Percentiles rank a stretch among this genome's conserved stretches.
Evolutionary conservation across 495 filamentous ascomycete species (phyloP).

Genomic region (Penicillium nucicola): DNA sequence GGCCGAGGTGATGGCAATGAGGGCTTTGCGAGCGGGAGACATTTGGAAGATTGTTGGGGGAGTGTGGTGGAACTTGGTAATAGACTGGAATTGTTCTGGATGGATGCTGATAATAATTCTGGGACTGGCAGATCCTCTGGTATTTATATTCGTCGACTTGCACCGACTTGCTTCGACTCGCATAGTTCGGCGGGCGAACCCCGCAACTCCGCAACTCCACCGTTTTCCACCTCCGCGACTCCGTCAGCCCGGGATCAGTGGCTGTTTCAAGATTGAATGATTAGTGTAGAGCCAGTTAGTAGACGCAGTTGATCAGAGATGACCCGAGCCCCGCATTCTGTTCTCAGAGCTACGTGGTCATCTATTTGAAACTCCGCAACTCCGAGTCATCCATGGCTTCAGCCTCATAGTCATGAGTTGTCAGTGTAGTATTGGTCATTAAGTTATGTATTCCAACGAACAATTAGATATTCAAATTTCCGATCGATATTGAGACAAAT

Average conservation of each 20-base stretch:
- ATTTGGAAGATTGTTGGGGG: conserved; percentile 18
- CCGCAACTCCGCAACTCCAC: background rate
- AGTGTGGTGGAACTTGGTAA: no score
- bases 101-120: background rate
- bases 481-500: background rate
- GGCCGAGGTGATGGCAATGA: conserved; percentile 47
- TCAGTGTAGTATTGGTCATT: no score
- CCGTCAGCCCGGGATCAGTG: background rate
- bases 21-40: conserved; percentile 38
- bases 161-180: background rate
- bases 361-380: background rate
- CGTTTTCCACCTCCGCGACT: background rate
- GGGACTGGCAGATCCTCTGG: background rate
- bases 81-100: background rate
- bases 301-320: no score
- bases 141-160: background rate
- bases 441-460: background rate
- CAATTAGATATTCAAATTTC: background rate
- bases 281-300: no score
- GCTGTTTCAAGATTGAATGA: background rate
- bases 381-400: background rate
- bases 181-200: background rate
- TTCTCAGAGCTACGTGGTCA: no score
- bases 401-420: no score
- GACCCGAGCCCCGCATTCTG: no score